Percentiles rank a stretch among this genome's conserved stretches.
Conservation (phyloP, 2,329 filamentous ascomycete species). For the Colletotrichum gloeosporioides region DNA sequence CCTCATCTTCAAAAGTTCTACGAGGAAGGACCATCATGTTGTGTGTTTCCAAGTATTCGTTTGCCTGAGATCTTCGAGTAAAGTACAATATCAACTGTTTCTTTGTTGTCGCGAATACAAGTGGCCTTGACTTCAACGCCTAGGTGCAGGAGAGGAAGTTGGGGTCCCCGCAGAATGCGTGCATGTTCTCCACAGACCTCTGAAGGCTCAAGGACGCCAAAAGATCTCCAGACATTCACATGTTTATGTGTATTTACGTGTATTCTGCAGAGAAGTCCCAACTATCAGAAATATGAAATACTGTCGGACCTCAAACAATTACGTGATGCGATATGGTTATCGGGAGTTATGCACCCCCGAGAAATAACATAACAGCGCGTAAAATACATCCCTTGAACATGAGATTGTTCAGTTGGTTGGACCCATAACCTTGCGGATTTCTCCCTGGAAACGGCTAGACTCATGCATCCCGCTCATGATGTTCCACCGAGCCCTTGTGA, state of each 20-base stretch:
- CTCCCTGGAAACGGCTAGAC: neutral
- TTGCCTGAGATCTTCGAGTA: neutral
- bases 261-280: neutral
- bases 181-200: neutral
- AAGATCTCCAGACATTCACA: neutral
- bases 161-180: neutral
- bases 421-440: neutral
- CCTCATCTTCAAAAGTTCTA: neutral
- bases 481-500: neutral
- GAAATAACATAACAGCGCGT: neutral
- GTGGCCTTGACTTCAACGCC: neutral
- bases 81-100: fast-evolving
- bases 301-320: fast-evolving
- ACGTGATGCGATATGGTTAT: neutral
- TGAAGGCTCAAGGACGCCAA: neutral
- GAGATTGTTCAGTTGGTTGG: neutral
- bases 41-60: neutral
- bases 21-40: fast-evolving
- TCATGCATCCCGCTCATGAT: neutral
- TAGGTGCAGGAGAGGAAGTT: neutral
- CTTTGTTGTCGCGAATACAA: neutral
- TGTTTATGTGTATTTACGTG: neutral
- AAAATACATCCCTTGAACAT: neutral
- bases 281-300: neutral
- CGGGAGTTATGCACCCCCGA: neutral